These are phyloP conservation scores for Aspergillus unguis DNA, from an alignment of 2,329 filamentous ascomycete genomes.

Conservation along the genomic window DNA sequence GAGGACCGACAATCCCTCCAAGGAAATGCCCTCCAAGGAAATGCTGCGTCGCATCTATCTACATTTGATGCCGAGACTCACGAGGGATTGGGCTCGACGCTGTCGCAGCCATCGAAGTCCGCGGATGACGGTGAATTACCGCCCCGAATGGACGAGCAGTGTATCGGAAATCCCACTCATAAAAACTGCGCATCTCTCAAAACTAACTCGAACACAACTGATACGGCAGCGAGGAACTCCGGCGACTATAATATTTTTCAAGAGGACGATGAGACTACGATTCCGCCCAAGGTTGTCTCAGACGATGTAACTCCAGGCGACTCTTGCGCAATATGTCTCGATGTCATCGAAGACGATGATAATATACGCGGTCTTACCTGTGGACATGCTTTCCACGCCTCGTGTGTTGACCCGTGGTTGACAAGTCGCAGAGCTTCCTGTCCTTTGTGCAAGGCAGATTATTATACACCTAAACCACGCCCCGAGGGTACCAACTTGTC, in stretches of 20 bases:
- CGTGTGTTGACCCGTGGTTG: constrained; percentile 93
- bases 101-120: constrained; percentile 15
- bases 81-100: constrained; percentile 15
- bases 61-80: constrained; percentile 24
- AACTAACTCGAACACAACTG: constrained; percentile 4
- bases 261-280: constrained; percentile 72
- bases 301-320: constrained; percentile 83
- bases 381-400: constrained; percentile 96
- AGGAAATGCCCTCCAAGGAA: constrained; percentile 21
- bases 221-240: constrained; percentile 23
- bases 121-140: constrained; percentile 14
- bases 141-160: constrained; percentile 20
- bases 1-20: constrained; percentile 42
- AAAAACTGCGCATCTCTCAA: background rate
- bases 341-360: constrained; percentile 89
- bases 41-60: constrained; percentile 18
- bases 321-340: constrained; percentile 93
- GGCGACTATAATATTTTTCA: constrained; percentile 58
- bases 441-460: constrained; percentile 96
- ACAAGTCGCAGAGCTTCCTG: constrained; percentile 93
- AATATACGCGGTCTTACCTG: constrained; percentile 91
- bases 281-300: constrained; percentile 75
- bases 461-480: constrained; percentile 89
- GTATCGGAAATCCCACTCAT: background rate
- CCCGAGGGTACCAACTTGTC: constrained; percentile 49